Percentiles rank a stretch among this genome's conserved stretches.
phyloP scores from a whole-genome alignment of 306 rosid genomes.

The Luffa aegyptiaca region DNA sequence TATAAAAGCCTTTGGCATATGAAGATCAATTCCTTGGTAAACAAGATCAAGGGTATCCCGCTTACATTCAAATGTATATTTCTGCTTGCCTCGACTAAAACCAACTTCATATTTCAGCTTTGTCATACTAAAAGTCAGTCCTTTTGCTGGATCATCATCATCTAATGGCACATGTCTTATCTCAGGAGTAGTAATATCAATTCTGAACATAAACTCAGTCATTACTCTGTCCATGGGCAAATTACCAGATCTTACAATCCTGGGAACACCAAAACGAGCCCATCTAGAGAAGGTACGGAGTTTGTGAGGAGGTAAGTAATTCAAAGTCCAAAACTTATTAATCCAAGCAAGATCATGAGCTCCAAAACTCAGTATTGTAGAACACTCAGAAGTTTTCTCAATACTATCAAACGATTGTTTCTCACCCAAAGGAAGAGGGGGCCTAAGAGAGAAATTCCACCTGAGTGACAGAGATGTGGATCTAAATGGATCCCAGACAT shows the following conservation, averaged over 20 bases:
- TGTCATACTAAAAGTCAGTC: conserved; percentile 73
- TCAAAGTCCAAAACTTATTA: conserved; percentile 61
- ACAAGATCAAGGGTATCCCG: conserved; percentile 88
- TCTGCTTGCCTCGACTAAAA: conserved; percentile 85
- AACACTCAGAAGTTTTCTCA: conserved; percentile 39
- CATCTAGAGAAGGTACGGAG: conserved; percentile 86
- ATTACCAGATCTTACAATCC: conserved; percentile 80
- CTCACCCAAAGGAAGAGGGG: conserved; percentile 33
- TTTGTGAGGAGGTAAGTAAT: conserved; percentile 90
- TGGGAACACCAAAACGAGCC: conserved; percentile 92
- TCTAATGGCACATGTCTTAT: conserved; percentile 83
- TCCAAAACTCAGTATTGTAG: conserved; percentile 78
- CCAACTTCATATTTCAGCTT: conserved; percentile 74
- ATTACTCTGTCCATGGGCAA: conserved; percentile 90
- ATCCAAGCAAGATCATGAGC: conserved; percentile 99
- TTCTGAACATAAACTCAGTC: conserved; percentile 93
- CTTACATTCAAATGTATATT: conserved; percentile 79
- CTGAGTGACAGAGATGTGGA: conserved; percentile 89
- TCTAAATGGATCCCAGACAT: conserved; percentile 83
- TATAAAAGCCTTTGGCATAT: conserved; percentile 56
- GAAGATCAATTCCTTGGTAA: conserved; percentile 93
- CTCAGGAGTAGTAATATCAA: conserved; percentile 72
- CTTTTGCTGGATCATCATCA: conserved; percentile 96
- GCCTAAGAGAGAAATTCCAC: conserved; percentile 82
- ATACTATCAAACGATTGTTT: conserved; percentile 29